These are phyloP conservation scores for Macrocystidia cucumis DNA, from an alignment of 1,284 basidiomycete genomes.

Conservation along the genomic window DNA sequence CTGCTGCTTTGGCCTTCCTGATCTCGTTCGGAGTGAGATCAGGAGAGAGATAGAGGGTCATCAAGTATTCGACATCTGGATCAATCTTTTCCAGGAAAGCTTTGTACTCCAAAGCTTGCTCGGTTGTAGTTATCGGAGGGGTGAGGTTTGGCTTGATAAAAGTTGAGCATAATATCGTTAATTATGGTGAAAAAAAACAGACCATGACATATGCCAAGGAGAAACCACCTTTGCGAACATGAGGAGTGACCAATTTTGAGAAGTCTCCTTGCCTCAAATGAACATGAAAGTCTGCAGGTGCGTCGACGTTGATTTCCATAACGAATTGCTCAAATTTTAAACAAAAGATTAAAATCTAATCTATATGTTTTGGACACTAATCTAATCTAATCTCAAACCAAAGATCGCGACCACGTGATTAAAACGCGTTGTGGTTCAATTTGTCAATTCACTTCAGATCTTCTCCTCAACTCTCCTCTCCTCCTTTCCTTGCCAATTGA, in stretches of 20 bases:
- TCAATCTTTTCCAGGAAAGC: conserved; percentile 70
- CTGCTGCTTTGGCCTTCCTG: conserved; percentile 76
- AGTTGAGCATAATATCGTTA: conserved; percentile 8
- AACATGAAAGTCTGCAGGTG: conserved; percentile 94
- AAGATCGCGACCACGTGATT: conserved; percentile 27
- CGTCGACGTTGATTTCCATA: conserved; percentile 44
- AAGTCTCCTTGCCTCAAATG: conserved; percentile 89
- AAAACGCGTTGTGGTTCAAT: conserved; percentile 31
- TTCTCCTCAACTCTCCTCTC: conserved; percentile 9
- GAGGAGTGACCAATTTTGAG: conserved; percentile 82
- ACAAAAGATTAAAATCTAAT: no score
- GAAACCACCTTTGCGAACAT: conserved; percentile 88
- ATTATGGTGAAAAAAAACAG: conserved; percentile 3
- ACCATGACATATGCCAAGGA: conserved; percentile 94
- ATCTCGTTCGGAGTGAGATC: conserved; percentile 91
- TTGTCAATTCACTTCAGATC: conserved; percentile 11
- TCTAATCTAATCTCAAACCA: no score
- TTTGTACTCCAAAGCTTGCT: conserved; percentile 80
- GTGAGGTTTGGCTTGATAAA: conserved; percentile 80
- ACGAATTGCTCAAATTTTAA: no score
- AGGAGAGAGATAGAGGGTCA: conserved; percentile 94
- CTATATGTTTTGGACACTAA: no score
- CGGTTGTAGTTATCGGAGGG: conserved; percentile 86
- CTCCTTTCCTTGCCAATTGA: conserved; percentile 4
- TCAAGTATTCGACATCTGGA: conserved; percentile 79